Evolutionary conservation across 2,329 filamentous ascomycete species (phyloP).

Genomic region (Aspergillus nomiae): DNA sequence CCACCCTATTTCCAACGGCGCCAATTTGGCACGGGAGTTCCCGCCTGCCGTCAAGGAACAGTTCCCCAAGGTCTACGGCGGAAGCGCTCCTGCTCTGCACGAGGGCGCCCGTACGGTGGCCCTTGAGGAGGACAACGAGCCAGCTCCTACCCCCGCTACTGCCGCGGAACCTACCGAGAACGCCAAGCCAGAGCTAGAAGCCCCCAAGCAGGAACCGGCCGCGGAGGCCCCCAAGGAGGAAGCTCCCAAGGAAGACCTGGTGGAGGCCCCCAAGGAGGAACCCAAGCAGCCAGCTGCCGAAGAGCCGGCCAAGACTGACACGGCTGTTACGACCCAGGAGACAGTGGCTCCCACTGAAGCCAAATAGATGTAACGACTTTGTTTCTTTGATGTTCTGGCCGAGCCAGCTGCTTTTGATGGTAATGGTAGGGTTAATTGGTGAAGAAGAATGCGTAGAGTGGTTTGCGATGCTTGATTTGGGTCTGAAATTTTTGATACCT

Average conservation of each 20-base stretch:
- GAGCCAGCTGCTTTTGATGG: conserved; percentile 4
- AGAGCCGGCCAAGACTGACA: conserved; percentile 19
- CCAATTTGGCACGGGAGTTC: conserved; percentile 65
- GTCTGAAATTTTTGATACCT: conserved; percentile 23
- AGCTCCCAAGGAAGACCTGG: conserved; percentile 18
- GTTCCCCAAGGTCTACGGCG: conserved; percentile 78
- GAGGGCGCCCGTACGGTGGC: conserved; percentile 37
- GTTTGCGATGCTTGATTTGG: conserved; percentile 14
- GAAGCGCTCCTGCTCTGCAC: conserved; percentile 61
- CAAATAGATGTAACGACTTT: conserved; percentile 14
- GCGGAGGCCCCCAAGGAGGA: conserved; percentile 15
- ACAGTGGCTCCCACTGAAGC: conserved; percentile 13
- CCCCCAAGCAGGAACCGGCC: conserved; percentile 17
- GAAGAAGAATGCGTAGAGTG: conserved; percentile 17
- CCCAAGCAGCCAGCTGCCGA: conserved; percentile 15
- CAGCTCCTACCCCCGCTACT: conserved; percentile 11
- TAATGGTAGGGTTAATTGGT: conserved; percentile 14
- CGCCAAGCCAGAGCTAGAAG: conserved; percentile 19
- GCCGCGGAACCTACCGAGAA: conserved; percentile 14
- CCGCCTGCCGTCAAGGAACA: conserved; percentile 59
- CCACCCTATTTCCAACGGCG: conserved; percentile 74
- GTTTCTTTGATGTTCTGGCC: neutral
- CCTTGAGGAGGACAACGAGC: conserved; percentile 29
- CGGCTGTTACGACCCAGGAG: conserved; percentile 24
- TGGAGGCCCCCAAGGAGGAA: conserved; percentile 19